A percentile compares a stretch with the other conserved stretches of the same genome.
Conservation (phyloP, 495 filamentous ascomycete species). For the Cercophora samala region DNA sequence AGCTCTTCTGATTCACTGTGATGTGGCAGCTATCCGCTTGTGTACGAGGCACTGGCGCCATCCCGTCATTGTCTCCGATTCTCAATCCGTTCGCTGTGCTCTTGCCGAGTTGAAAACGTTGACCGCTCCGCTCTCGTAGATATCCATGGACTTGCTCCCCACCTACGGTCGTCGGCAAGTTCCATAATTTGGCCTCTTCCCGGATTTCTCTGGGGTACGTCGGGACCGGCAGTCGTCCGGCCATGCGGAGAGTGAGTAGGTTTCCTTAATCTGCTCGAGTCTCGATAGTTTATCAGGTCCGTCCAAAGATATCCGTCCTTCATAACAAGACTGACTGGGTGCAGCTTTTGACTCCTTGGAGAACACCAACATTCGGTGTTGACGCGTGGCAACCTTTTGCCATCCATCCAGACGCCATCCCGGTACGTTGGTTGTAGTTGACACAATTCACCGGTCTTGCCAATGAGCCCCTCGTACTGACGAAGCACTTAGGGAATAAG, state of each 20-base stretch:
- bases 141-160: background rate
- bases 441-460: background rate
- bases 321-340: background rate
- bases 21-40: background rate
- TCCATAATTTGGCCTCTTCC: background rate
- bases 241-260: background rate
- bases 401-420: background rate
- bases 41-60: background rate
- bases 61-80: background rate
- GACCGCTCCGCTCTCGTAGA: background rate
- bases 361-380: background rate
- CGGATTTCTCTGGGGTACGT: background rate
- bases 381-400: background rate
- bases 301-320: background rate
- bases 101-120: background rate
- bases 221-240: background rate
- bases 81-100: background rate
- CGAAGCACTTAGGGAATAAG: background rate
- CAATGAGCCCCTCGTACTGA: background rate
- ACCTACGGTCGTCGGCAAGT: background rate
- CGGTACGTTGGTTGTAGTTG: background rate
- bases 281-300: background rate
- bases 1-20: background rate
- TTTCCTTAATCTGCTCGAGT: background rate
- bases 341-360: background rate